Evolutionary conservation across 768 basidiomycete genomes (phyloP).

Genomic region (Albatrellus ellisii): DNA sequence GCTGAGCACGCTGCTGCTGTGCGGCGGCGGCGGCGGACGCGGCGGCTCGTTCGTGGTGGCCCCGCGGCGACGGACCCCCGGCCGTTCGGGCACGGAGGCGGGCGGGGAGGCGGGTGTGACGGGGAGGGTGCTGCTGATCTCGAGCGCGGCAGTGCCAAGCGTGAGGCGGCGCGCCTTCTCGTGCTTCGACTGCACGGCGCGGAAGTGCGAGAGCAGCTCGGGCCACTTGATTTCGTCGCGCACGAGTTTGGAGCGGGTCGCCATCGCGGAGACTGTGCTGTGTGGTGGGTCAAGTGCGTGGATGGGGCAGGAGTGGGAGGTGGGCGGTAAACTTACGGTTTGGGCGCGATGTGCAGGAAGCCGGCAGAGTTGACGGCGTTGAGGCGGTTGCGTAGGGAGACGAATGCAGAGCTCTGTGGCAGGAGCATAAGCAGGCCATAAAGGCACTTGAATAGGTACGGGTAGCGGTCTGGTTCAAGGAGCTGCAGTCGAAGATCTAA

Average conservation of each 20-base stretch:
- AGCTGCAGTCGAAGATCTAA: constrained; percentile 82
- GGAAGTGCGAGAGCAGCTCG: constrained; percentile 87
- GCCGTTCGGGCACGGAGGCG: constrained; percentile 22
- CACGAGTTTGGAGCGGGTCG: constrained; percentile 61
- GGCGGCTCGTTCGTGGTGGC: neutral
- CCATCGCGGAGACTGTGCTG: constrained; percentile 19
- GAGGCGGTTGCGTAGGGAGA: constrained; percentile 85
- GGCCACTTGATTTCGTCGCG: constrained; percentile 96
- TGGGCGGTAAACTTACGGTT: constrained; percentile 40
- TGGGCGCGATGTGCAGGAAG: constrained; percentile 82
- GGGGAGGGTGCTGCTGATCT: constrained; percentile 38
- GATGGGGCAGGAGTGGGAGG: neutral
- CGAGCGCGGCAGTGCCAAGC: constrained; percentile 33
- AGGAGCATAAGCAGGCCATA: constrained; percentile 96
- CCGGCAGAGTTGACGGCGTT: constrained; percentile 94
- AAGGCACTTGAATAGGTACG: constrained; percentile 92
- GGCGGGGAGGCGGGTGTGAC: constrained; percentile 15
- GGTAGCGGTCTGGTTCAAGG: constrained; percentile 92
- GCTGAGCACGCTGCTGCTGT: constrained; percentile 12
- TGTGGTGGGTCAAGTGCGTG: constrained; percentile 1
- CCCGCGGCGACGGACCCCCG: constrained; percentile 46
- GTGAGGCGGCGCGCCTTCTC: constrained; percentile 82
- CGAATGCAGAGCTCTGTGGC: constrained; percentile 94
- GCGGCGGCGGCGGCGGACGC: constrained; percentile 2
- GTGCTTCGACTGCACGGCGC: constrained; percentile 77